These are phyloP conservation scores for Colletotrichum sp. DNA, from an alignment of 2,329 filamentous ascomycete genomes.

Conservation along the genomic window DNA sequence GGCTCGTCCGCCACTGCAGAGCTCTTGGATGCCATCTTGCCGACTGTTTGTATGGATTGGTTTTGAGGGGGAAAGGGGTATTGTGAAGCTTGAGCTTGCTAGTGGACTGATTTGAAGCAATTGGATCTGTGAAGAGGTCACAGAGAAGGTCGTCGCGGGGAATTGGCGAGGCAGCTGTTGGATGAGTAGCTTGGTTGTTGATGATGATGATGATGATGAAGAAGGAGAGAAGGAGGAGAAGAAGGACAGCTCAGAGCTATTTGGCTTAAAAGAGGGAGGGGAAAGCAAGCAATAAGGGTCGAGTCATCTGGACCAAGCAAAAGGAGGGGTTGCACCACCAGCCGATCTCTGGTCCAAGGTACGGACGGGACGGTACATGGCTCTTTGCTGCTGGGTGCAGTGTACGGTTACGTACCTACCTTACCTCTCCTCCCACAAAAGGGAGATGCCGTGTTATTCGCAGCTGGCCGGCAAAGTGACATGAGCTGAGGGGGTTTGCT, in stretches of 20 bases:
- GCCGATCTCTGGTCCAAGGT: slow-evolving; percentile 1
- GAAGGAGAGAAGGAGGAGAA: background rate
- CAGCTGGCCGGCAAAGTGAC: background rate
- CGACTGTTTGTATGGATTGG: slow-evolving; percentile 21
- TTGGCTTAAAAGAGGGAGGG: slow-evolving; percentile 23
- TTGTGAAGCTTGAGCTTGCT: slow-evolving; percentile 4
- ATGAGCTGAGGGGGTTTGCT: background rate
- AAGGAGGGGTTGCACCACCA: slow-evolving; percentile 23
- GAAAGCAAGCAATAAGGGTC: slow-evolving; percentile 25
- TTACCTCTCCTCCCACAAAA: background rate
- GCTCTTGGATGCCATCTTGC: slow-evolving; percentile 63
- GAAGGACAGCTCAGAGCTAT: slow-evolving; percentile 4
- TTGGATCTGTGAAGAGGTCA: background rate
- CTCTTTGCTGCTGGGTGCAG: background rate
- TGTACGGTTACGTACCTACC: background rate
- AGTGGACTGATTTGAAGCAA: background rate
- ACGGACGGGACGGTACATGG: background rate
- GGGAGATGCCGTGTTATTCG: background rate
- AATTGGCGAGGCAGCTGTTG: slow-evolving; percentile 11
- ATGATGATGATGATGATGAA: slow-evolving; percentile 7
- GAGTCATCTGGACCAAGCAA: slow-evolving; percentile 18
- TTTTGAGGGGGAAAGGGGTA: background rate
- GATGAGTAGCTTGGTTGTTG: slow-evolving; percentile 17
- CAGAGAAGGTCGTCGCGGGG: background rate
- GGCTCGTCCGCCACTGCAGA: slow-evolving; percentile 65